A percentile compares a stretch with the other conserved stretches of the same genome.
phyloP scores from a whole-genome alignment of 2,329 filamentous ascomycete species.

The Pochonia chlamydosporia region DNA sequence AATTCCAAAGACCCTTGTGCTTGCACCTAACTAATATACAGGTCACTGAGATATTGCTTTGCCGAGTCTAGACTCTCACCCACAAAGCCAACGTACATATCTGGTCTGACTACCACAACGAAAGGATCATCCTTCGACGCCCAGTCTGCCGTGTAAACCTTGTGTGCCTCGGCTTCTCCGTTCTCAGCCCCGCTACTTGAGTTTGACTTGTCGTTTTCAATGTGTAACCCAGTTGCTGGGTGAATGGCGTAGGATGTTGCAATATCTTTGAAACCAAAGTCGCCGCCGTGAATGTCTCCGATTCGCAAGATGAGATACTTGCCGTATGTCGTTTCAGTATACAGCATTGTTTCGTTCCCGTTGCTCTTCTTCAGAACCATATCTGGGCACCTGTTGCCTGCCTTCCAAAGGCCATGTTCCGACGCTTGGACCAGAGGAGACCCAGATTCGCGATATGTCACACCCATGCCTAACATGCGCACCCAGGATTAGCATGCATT shows the following conservation, averaged over 20 bases:
- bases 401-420: constrained; percentile 28
- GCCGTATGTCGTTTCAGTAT: constrained; percentile 25
- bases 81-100: constrained; percentile 35
- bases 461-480: constrained; percentile 30
- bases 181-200: not conserved
- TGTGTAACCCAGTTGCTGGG: not conserved
- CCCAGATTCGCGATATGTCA: constrained; percentile 29
- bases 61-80: constrained; percentile 19
- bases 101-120: constrained; percentile 30
- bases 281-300: constrained; percentile 7
- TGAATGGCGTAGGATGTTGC: constrained; percentile 4
- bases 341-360: constrained; percentile 20
- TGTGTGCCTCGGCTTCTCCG: not conserved
- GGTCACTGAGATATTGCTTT: constrained; percentile 19
- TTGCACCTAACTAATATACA: constrained; percentile 10
- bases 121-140: constrained; percentile 19
- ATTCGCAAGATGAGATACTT: constrained; percentile 22
- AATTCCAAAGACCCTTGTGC: no score
- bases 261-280: constrained; percentile 7
- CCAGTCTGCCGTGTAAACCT: constrained; percentile 24
- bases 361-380: constrained; percentile 17
- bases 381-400: constrained; percentile 32
- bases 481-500: not conserved
- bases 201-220: not conserved
- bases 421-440: constrained; percentile 30